Evolutionary conservation across 257 asterid genomes (phyloP), one percentile per base, ranked within the genome.

Genomic region (Solanum rostratum): DNA sequence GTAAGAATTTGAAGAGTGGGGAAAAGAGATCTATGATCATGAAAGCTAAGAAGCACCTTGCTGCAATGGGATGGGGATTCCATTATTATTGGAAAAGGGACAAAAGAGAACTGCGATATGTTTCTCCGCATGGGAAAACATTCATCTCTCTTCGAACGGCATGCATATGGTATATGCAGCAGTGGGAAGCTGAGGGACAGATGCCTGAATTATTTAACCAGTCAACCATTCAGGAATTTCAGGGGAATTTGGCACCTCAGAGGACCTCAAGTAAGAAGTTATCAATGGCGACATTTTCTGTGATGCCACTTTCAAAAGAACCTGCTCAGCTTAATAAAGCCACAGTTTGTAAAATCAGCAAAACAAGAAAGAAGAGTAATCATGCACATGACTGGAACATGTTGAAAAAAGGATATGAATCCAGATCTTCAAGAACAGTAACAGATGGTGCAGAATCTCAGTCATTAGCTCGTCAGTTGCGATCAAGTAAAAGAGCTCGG

Each of bases 11-110:
- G 27, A 83, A 65, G 83, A 27, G 29, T 79, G 81, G 39, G 45
- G 16, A 16, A 49, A 76, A 76, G 82, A 50, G 30, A 15, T 4
- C 33, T 76, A 16, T 76, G 45, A 50, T 15, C 24, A 19, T 9
- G 7, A 87, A 88, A 88, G 96, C 91, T 62, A 93, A 85, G 87
- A 86, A 87, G 84, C 97, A 93, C 87, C 88, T 93, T 78, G 55
- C 88, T 85, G 88, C 90, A 27, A 55, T 85, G 19, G 95, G 93
- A 7, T 93, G 97, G 97, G 74, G 55, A 41, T 83, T 91, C n/a
- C 53, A 80, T 84, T 55, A 63, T 84, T 43, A 59, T 3, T 53
- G 0, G 33, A 89, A 87, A 81, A 73, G 83, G 68, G 7, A 20
- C 30, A 43, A 15, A 46, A 87, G 73, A 87, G 93, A 92, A 85